Conservation (phyloP, 768 basidiomycete genomes). For the Mycena pura region DNA sequence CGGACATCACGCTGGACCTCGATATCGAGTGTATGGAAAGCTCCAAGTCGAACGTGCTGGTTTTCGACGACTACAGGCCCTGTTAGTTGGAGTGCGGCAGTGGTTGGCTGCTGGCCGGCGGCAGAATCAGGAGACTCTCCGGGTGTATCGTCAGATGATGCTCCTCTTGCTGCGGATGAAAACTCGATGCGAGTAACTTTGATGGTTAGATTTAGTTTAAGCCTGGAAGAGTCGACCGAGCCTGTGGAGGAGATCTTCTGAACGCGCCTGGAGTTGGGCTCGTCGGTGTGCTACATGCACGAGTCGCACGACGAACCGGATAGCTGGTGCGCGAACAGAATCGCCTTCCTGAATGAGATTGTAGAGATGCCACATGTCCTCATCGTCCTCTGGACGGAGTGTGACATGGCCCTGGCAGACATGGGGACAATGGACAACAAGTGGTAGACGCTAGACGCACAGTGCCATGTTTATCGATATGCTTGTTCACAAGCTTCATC, state of each 20-base stretch:
- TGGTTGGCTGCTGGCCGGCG: conserved; percentile 37
- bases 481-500: conserved; percentile 88
- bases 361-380: conserved; percentile 99
- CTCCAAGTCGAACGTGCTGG: conserved; percentile 87
- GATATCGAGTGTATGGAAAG: conserved; percentile 93
- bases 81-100: conserved; percentile 80
- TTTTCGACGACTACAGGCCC: conserved; percentile 90
- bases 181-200: conserved; percentile 82
- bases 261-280: conserved; percentile 65
- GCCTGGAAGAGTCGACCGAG: conserved; percentile 89
- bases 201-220: conserved; percentile 85
- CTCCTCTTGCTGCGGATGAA: conserved; percentile 67
- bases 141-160: conserved; percentile 50
- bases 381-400: conserved; percentile 96
- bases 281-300: not conserved
- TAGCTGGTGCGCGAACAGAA: conserved; percentile 81
- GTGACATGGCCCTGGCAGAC: conserved; percentile 83
- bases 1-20: conserved; percentile 91
- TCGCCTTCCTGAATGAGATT: conserved; percentile 94
- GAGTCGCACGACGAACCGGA: conserved; percentile 59
- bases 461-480: conserved; percentile 83
- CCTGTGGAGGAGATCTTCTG: conserved; percentile 92
- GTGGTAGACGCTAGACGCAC: conserved; percentile 50
- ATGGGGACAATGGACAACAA: conserved; percentile 22
- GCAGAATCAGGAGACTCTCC: conserved; percentile 45